Percentiles rank a stretch among this genome's conserved stretches.
Evolutionary conservation across 2,329 filamentous ascomycete genomes (phyloP).

Genomic region (Grosmannia penicillata): DNA sequence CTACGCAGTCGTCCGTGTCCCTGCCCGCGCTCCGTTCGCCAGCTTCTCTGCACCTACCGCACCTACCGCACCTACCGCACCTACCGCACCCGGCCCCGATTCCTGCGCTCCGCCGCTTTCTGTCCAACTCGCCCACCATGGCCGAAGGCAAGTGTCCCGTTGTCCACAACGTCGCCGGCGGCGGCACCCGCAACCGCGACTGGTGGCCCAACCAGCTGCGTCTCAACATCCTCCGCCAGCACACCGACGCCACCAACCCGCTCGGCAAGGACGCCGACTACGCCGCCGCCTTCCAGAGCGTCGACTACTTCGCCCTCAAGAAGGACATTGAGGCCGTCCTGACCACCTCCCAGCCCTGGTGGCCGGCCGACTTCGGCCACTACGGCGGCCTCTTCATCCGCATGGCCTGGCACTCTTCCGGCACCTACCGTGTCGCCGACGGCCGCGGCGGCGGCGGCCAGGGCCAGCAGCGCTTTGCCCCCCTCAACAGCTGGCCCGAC

Average conservation of each 20-base stretch:
- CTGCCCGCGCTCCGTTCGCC: no score
- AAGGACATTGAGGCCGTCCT: constrained; percentile 56
- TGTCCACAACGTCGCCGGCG: constrained; percentile 27
- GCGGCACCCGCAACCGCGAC: constrained; percentile 53
- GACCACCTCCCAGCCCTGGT: constrained; percentile 69
- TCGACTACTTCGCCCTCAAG: constrained; percentile 59
- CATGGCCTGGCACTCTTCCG: constrained; percentile 69
- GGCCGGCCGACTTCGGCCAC: constrained; percentile 71
- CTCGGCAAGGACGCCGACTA: constrained; percentile 56
- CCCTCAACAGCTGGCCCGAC: constrained; percentile 72
- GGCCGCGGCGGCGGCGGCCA: constrained; percentile 61
- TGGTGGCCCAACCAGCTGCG: constrained; percentile 61
- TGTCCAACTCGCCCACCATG: neutral
- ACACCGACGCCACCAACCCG: constrained; percentile 49
- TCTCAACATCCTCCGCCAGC: constrained; percentile 60
- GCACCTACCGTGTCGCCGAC: constrained; percentile 62
- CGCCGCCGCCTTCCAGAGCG: constrained; percentile 52
- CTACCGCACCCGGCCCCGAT: neutral
- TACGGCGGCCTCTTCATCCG: constrained; percentile 70
- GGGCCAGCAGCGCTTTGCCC: constrained; percentile 67
- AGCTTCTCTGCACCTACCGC: no score
- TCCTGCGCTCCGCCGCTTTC: neutral
- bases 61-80: neutral
- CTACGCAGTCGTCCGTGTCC: no score
- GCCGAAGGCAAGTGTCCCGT: constrained; percentile 3